Conservation (phyloP, 2,329 filamentous ascomycete genomes). For the Sporothrix mexicana region DNA sequence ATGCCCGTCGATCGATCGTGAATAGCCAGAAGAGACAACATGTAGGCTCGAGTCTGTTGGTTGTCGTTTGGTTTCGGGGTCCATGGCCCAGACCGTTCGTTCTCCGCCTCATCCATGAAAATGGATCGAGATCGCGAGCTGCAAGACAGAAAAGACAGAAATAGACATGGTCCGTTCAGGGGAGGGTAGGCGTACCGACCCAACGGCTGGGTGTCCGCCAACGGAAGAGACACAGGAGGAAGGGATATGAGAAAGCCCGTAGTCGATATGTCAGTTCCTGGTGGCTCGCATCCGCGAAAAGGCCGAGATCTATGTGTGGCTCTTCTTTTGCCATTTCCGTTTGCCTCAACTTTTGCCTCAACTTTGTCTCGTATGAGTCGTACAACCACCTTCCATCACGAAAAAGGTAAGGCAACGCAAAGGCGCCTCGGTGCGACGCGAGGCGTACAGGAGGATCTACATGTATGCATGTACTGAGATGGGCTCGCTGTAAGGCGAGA, state of each 20-base stretch:
- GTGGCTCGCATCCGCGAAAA: background rate
- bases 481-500: background rate
- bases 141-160: too few relatives aligned
- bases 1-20: background rate
- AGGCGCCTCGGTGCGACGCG: background rate
- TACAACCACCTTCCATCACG: background rate
- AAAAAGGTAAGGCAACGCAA: background rate
- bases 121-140: constrained; percentile 2
- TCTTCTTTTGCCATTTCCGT: background rate
- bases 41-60: too few relatives aligned
- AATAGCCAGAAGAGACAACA: too few relatives aligned
- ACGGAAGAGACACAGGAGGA: too few relatives aligned
- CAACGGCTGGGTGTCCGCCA: background rate
- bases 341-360: background rate
- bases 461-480: too few relatives aligned
- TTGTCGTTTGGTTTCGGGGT: background rate
- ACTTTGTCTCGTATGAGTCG: background rate
- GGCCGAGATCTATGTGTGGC: background rate
- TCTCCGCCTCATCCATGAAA: background rate
- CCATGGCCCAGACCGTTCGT: background rate
- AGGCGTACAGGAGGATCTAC: background rate
- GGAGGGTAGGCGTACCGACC: background rate
- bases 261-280: background rate
- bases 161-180: background rate
- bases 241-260: background rate